Conservation (phyloP, 306 rosid species). For the Rosa rugosa region DNA sequence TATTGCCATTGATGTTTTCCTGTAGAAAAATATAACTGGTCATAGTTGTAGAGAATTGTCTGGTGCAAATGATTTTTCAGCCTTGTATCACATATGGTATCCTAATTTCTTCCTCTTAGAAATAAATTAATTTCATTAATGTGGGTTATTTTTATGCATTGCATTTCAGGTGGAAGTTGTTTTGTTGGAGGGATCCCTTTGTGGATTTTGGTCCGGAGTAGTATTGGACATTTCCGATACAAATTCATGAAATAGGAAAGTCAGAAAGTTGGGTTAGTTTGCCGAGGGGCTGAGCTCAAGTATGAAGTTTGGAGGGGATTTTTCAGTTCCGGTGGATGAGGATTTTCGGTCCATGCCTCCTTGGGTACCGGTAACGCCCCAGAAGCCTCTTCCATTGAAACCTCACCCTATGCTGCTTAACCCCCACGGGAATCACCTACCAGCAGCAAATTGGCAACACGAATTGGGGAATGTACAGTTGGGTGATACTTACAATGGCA, state of each 20-base stretch:
- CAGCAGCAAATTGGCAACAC: constrained; percentile 32
- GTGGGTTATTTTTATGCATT: background rate
- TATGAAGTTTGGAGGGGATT: constrained; percentile 45
- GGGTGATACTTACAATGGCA: constrained; percentile 25
- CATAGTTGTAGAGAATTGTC: constrained; percentile 18
- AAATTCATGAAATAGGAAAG: constrained; percentile 5
- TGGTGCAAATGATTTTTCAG: background rate
- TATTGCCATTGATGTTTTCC: constrained; percentile 22
- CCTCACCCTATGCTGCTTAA: constrained; percentile 23
- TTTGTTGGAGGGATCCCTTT: constrained; percentile 2
- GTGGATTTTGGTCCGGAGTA: constrained; percentile 7
- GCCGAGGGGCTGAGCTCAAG: constrained; percentile 31
- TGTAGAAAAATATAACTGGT: constrained; percentile 27
- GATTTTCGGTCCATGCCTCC: constrained; percentile 31
- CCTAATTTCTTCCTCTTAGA: constrained; percentile 7
- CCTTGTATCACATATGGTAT: constrained; percentile 13
- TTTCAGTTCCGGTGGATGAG: constrained; percentile 30
- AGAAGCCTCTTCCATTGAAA: constrained; percentile 39
- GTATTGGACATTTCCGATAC: background rate
- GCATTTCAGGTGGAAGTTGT: constrained; percentile 6
- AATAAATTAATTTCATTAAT: constrained; percentile 1
- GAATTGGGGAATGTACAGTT: constrained; percentile 30
- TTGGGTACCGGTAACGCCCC: constrained; percentile 57
- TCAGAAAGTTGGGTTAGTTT: constrained; percentile 8
- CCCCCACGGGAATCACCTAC: constrained; percentile 29